Conservation (phyloP, 2,329 filamentous ascomycete species). For the Ophiostoma himal-ulmi region DNA sequence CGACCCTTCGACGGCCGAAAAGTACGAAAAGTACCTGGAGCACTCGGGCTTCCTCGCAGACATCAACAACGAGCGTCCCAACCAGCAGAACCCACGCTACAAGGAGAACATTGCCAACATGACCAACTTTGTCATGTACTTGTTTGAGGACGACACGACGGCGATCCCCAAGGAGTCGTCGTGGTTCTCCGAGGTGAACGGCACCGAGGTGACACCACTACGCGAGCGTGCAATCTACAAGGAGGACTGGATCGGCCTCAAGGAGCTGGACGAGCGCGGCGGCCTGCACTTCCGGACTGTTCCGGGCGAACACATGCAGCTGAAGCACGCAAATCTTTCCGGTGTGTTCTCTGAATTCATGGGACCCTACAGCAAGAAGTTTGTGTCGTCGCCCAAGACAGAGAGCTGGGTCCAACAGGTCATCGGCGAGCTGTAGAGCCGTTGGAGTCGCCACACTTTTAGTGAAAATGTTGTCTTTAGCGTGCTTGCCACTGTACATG, state of each 20-base stretch:
- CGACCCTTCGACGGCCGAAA: slow-evolving; percentile 54
- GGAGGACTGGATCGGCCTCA: slow-evolving; percentile 91
- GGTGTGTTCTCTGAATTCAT: slow-evolving; percentile 63
- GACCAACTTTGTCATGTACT: slow-evolving; percentile 77
- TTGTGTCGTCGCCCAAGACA: slow-evolving; percentile 25
- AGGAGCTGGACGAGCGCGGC: slow-evolving; percentile 68
- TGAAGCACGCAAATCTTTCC: slow-evolving; percentile 60
- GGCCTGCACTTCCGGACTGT: slow-evolving; percentile 68
- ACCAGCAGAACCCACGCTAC: slow-evolving; percentile 67
- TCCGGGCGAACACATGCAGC: slow-evolving; percentile 76
- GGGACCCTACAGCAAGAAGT: slow-evolving; percentile 45
- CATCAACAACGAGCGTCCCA: slow-evolving; percentile 81
- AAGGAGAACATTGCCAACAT: slow-evolving; percentile 62
- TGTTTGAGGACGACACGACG: slow-evolving; percentile 80
- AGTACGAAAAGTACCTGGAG: slow-evolving; percentile 69
- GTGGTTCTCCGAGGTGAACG: slow-evolving; percentile 86
- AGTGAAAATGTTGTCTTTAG: background rate
- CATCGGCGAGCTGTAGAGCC: slow-evolving; percentile 17
- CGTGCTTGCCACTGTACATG: background rate
- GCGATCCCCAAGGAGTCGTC: slow-evolving; percentile 84
- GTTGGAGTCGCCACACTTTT: background rate
- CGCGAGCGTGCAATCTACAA: slow-evolving; percentile 67
- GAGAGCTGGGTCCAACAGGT: background rate
- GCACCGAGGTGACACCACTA: slow-evolving; percentile 60
- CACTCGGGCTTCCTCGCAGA: slow-evolving; percentile 86